Base-by-base conservation (phyloP, 768 basidiomycete species). In the Multifurca ochricompacta region DNA sequence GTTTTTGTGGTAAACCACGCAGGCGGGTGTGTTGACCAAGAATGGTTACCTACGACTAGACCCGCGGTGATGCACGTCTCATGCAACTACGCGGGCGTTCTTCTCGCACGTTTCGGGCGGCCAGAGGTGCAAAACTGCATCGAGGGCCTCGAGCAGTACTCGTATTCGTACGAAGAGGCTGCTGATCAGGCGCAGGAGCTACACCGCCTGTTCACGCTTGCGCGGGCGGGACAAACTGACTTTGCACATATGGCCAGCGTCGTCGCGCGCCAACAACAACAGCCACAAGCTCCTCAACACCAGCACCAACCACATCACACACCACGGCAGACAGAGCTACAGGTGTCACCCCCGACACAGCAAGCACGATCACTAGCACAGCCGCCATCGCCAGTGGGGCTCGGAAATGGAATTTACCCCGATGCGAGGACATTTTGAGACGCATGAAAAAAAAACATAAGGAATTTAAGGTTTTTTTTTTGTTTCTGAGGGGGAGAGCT, bases 1-100 rank as follows among this genome's bases (percentile, higher is more conserved):
- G 2, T n/a, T 36, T 45, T 30, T 27, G 1, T 16, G 32, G 9
- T 23, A 6, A 11, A 52, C 18, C 16, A 7, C 47, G 5, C 56
- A 87, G 86, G 83, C 85, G 44, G 83, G 83, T 39, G 90, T 97
- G 10, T 70, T 97, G 63, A 85, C 85, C 18, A 78, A 84, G 18
- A 92, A 94, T 66, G 88, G 87, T 25, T 97, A 97, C 68, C 71
- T 97, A 82, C 79, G 82, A 66, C 75, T 90, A 52, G 90, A 90
- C 67, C 88, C 89, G 90, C 92, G 3, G 87, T 92, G 37, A 88
- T 96, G 79, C 87, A 90, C 57, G 87, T 89, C 64, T 82, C 83
- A 60, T 83, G 88, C 65, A 88, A 87, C 58, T 84, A 88, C 57
- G 87, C 91, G 0, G 93, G 92, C 11, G 80, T 77, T 44, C 73